Conservation (phyloP, 2,329 filamentous ascomycete species). For the Exophiala calicioides region DNA sequence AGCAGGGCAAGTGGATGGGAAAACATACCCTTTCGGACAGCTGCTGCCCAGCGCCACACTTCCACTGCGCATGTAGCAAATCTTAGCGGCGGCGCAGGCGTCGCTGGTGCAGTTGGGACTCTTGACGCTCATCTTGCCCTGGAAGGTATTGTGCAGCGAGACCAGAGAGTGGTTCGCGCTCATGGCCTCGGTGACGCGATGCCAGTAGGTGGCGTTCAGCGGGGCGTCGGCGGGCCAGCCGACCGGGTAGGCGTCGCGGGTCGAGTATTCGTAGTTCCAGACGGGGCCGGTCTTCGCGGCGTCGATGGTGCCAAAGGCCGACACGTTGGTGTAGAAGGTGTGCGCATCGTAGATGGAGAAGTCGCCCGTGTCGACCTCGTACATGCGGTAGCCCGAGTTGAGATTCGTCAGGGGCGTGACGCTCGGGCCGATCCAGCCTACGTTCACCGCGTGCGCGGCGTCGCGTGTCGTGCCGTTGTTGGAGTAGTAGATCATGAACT, state of each 20-base stretch:
- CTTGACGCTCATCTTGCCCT: conserved; percentile 54
- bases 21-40: conserved; percentile 53
- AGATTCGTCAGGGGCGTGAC: conserved; percentile 58
- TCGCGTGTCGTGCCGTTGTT: conserved; percentile 51
- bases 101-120: conserved; percentile 55
- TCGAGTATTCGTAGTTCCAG: conserved; percentile 54
- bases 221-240: conserved; percentile 52
- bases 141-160: conserved; percentile 51
- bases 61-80: conserved; percentile 62
- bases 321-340: conserved; percentile 57
- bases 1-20: neutral
- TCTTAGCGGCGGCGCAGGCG: conserved; percentile 55
- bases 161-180: conserved; percentile 53
- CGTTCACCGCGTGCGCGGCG: conserved; percentile 46
- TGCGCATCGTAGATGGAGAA: conserved; percentile 58
- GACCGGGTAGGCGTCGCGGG: conserved; percentile 51
- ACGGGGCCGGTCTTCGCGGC: conserved; percentile 46
- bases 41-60: conserved; percentile 53
- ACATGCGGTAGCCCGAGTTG: conserved; percentile 56
- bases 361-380: conserved; percentile 56
- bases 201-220: conserved; percentile 62
- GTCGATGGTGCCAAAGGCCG: conserved; percentile 42
- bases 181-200: conserved; percentile 59
- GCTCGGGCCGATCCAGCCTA: conserved; percentile 55
- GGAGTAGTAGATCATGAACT: conserved; percentile 57